These are phyloP conservation scores for Carex littledalei DNA, from an alignment of 176 grass and related monocot genomes.

Conservation along the genomic window DNA sequence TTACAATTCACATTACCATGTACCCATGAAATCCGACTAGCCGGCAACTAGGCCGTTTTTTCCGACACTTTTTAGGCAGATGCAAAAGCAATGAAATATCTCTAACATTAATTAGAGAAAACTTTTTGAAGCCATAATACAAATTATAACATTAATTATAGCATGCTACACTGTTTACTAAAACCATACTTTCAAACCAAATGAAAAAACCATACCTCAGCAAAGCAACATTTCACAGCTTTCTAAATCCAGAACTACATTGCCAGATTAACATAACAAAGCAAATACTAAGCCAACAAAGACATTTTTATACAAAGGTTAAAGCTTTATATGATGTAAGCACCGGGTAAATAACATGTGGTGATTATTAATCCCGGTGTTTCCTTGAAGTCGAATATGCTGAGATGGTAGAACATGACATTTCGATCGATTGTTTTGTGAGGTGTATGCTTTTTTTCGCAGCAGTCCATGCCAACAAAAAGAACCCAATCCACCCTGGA, in stretches of 20 bases:
- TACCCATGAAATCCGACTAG: no score
- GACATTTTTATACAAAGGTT: neutral
- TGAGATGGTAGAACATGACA: slow-evolving; percentile 17
- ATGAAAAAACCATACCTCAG: neutral
- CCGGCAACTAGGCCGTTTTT: no score
- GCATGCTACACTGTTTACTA: neutral
- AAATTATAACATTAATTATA: neutral
- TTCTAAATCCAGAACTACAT: neutral
- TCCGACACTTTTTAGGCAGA: no score
- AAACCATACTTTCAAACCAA: neutral
- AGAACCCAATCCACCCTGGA: slow-evolving; percentile 69
- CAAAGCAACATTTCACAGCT: slow-evolving; percentile 1
- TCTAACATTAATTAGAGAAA: neutral
- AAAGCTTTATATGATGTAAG: neutral
- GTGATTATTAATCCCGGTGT: neutral
- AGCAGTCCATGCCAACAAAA: slow-evolving; percentile 50
- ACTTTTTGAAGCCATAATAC: neutral
- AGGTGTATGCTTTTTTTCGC: slow-evolving; percentile 43
- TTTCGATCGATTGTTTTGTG: slow-evolving; percentile 27
- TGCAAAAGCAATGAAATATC: neutral
- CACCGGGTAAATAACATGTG: neutral
- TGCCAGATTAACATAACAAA: neutral
- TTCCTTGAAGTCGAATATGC: slow-evolving; percentile 26
- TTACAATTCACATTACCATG: no score
- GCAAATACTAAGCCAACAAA: neutral